Base-by-base conservation (phyloP, 805 yeast genomes). In the Yarrowia phangngaensis region DNA sequence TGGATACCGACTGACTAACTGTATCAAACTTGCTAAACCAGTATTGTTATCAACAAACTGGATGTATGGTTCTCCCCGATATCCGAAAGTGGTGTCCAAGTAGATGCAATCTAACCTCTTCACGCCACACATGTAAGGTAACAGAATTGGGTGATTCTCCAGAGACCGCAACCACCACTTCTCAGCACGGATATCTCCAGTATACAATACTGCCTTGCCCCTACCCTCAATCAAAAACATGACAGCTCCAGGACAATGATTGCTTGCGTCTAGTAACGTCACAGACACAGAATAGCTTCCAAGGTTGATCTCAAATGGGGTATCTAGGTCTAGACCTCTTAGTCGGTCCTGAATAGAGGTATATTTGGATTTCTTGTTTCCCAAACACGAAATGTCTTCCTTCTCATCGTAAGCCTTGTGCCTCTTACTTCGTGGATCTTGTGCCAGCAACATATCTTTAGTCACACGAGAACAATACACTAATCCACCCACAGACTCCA, bases 191-290 rank as follows among this genome's bases (percentile, higher is more conserved):
- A 41, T 41, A 23, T 41, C 48, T 14, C 48, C 48, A 14, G 48
- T 41, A 11, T 41, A 41, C 1, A 41, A 22, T 4, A 41, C 29
- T 6, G 29, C 9, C 17, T 30, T 29, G 4, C 17, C 48, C 27
- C 22, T 41, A 4, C 35, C 34, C 23, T 41, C 23, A 11, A 41
- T 20, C 20, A 41, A 29, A 8, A 41, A 41, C 48, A 41, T 41
- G 34, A 41, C 48, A 29, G 48, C 48, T 22, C 48, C 48, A 6
- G 48, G 48, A 12, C 48, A 41, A 22, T 41, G 48, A 29, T 41
- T 41, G 14, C 48, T 41, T 8, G 48, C 48, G 12, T 41, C 35
- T 8, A 41, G 16, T 9, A 30, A 28, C 8, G 48, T 41, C 1
- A 41, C 35, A 7, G n/a, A 4, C 20, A 41, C 35, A 1, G 35